Percentiles rank a stretch among this genome's conserved stretches.
Evolutionary conservation across 2,329 filamentous ascomycete species (phyloP).

Genomic region (Fusarium vanettenii): DNA sequence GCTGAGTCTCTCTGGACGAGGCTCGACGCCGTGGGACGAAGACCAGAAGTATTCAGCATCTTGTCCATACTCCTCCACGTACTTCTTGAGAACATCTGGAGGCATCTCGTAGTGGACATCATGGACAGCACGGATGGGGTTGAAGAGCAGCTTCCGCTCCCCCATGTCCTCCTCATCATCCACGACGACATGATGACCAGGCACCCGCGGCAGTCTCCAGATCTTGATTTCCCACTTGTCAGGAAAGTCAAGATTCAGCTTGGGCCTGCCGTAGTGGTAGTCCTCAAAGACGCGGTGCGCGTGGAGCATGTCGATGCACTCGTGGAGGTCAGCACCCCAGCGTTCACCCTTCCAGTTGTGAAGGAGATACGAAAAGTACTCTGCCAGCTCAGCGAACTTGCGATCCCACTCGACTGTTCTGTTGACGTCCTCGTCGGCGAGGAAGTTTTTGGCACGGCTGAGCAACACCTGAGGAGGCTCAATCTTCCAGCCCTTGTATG

Average conservation of each 20-base stretch:
- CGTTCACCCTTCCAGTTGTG: slow-evolving; percentile 36
- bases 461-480: slow-evolving; percentile 49
- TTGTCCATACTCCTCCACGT: slow-evolving; percentile 17
- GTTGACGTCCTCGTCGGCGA: slow-evolving; percentile 60
- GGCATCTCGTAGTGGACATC: slow-evolving; percentile 43
- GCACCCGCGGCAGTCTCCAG: slow-evolving; percentile 43
- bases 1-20: not conserved
- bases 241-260: slow-evolving; percentile 44
- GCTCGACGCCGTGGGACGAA: not conserved
- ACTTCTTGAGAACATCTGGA: slow-evolving; percentile 14
- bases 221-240: slow-evolving; percentile 34
- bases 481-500: slow-evolving; percentile 51
- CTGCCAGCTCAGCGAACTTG: slow-evolving; percentile 50
- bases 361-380: slow-evolving; percentile 54
- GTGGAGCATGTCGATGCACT: slow-evolving; percentile 48
- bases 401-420: slow-evolving; percentile 54
- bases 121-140: slow-evolving; percentile 19
- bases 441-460: slow-evolving; percentile 54
- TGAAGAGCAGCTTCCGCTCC: slow-evolving; percentile 28
- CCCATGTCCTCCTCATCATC: slow-evolving; percentile 10
- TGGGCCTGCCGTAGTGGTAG: slow-evolving; percentile 47
- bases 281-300: slow-evolving; percentile 50
- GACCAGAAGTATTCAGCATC: slow-evolving; percentile 26
- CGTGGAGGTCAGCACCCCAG: slow-evolving; percentile 46
- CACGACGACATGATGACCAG: slow-evolving; percentile 9